These are phyloP conservation scores for Mucor velutinosus DNA, from an alignment of 371 early-diverging fungal species.

Conservation along the genomic window DNA sequence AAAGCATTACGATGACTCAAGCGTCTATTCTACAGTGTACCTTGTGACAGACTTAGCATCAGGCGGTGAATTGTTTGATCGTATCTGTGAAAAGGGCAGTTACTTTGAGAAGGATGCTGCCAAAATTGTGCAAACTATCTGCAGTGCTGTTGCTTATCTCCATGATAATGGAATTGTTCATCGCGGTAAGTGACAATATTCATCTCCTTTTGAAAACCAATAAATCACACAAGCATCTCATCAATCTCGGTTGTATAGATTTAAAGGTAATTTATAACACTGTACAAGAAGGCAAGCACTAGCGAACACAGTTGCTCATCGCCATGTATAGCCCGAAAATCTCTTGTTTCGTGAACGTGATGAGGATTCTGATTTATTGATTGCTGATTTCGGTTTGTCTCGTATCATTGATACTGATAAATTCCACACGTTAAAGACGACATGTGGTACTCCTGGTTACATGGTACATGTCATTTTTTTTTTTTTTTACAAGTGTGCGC, in stretches of 20 bases:
- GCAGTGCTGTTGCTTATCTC: conserved; percentile 79
- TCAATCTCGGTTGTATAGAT: conserved; percentile 28
- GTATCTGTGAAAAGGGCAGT: conserved; percentile 78
- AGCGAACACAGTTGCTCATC: not conserved
- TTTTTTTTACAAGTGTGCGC: too few relatives aligned
- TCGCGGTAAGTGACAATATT: conserved; percentile 61
- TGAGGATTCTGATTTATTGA: conserved; percentile 71
- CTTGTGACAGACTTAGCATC: conserved; percentile 88
- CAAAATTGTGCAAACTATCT: conserved; percentile 72
- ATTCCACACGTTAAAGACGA: conserved; percentile 76
- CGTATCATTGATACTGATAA: conserved; percentile 81
- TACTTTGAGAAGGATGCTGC: conserved; percentile 91
- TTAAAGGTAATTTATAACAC: conserved; percentile 43
- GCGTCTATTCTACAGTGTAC: conserved; percentile 59
- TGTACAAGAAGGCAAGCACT: not conserved
- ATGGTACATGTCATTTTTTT: conserved; percentile 51
- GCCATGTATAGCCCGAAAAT: conserved; percentile 75
- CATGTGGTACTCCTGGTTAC: conserved; percentile 88
- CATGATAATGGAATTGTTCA: conserved; percentile 89
- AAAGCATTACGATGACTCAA: not conserved
- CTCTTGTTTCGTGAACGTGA: conserved; percentile 78
- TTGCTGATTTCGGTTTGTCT: conserved; percentile 92
- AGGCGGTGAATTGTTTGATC: conserved; percentile 92
- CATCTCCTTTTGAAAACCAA: not conserved
- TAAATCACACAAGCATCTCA: conserved; percentile 2